These are phyloP conservation scores for Aulographum hederae DNA, from an alignment of 2,329 filamentous ascomycete genomes.

Conservation along the genomic window DNA sequence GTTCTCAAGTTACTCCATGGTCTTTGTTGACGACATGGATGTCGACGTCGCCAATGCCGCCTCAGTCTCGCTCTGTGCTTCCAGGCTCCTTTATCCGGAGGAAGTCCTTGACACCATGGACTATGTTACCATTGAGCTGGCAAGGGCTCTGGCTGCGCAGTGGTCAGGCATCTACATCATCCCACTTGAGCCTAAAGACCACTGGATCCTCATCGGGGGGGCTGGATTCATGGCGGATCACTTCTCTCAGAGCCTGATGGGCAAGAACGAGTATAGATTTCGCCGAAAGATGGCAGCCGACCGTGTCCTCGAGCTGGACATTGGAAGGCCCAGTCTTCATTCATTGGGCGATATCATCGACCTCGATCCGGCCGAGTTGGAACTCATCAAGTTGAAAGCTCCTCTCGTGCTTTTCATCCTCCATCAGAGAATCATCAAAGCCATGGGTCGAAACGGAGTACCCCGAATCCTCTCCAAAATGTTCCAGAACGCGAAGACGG, in stretches of 20 bases:
- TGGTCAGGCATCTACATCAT: slow-evolving; percentile 92
- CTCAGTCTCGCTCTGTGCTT: slow-evolving; percentile 76
- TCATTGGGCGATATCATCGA: slow-evolving; percentile 62
- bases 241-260: slow-evolving; percentile 78
- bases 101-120: slow-evolving; percentile 74
- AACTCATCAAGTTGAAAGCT: slow-evolving; percentile 83
- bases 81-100: slow-evolving; percentile 64
- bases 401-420: slow-evolving; percentile 84
- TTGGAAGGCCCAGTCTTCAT: slow-evolving; percentile 64
- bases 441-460: slow-evolving; percentile 67
- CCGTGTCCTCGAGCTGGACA: slow-evolving; percentile 61
- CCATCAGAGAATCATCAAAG: slow-evolving; percentile 78
- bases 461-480: slow-evolving; percentile 73
- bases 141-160: slow-evolving; percentile 73
- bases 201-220: slow-evolving; percentile 78
- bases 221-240: slow-evolving; percentile 90
- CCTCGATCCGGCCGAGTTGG: slow-evolving; percentile 66
- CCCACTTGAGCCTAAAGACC: slow-evolving; percentile 60
- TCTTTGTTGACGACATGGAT: slow-evolving; percentile 80
- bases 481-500: slow-evolving; percentile 70
- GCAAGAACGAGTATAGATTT: slow-evolving; percentile 88
- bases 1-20: slow-evolving; percentile 72
- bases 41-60: slow-evolving; percentile 60
- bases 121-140: slow-evolving; percentile 60
- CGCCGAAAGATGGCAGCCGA: slow-evolving; percentile 76